Evolutionary conservation across 2,329 filamentous ascomycete genomes (phyloP).

Genomic region (Aspergillus amoenus): DNA sequence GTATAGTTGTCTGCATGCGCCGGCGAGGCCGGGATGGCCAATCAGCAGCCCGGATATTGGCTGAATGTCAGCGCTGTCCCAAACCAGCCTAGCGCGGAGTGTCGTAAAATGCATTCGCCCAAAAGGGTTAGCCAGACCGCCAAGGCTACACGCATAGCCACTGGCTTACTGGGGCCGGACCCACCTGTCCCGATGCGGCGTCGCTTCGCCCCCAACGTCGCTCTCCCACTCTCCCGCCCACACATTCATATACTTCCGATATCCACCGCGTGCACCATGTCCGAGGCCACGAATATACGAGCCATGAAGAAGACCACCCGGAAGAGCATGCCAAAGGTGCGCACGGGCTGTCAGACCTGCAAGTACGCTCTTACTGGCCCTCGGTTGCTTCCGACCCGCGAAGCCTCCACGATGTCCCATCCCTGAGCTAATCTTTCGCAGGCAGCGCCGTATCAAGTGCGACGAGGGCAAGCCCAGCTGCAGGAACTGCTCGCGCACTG

Average conservation of each 20-base stretch:
- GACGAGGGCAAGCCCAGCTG: slow-evolving; percentile 3
- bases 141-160: too few relatives aligned
- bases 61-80: too few relatives aligned
- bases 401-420: neutral
- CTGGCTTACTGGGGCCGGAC: too few relatives aligned
- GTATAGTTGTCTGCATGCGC: neutral
- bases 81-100: too few relatives aligned
- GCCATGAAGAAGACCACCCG: slow-evolving; percentile 2
- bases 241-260: neutral
- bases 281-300: slow-evolving; percentile 1
- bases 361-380: neutral
- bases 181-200: too few relatives aligned
- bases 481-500: neutral
- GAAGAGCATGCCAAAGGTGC: slow-evolving; percentile 9
- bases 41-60: too few relatives aligned
- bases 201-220: too few relatives aligned
- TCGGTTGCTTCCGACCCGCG: too few relatives aligned
- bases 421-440: neutral
- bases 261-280: neutral
- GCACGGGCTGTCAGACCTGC: slow-evolving; percentile 5
- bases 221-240: neutral
- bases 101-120: too few relatives aligned
- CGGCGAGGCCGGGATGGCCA: too few relatives aligned
- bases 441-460: slow-evolving; percentile 6
- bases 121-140: too few relatives aligned